phyloP scores from a whole-genome alignment of 169 alveolate genomes.

The Babesia bovis region DNA sequence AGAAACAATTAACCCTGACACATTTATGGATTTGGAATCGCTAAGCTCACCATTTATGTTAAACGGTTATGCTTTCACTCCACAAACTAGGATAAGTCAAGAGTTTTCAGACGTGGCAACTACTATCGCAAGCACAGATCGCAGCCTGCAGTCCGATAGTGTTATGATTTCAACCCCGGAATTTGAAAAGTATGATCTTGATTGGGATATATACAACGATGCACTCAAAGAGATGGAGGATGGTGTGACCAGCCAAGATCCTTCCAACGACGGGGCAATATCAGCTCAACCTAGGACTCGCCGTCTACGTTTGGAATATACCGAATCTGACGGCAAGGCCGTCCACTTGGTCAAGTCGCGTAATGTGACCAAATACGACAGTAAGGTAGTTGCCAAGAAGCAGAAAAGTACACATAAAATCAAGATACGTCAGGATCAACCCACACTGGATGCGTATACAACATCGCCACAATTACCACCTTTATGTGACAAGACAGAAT shows the following conservation, averaged over 20 bases:
- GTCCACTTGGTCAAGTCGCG: slow-evolving; percentile 31
- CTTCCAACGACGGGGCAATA: neutral
- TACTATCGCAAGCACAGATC: slow-evolving; percentile 57
- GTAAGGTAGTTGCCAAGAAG: slow-evolving; percentile 1
- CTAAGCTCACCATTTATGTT: slow-evolving; percentile 60
- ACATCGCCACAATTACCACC: neutral
- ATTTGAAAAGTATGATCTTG: slow-evolving; percentile 50
- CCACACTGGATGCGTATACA: neutral
- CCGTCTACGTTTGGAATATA: slow-evolving; percentile 21
- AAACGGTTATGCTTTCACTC: slow-evolving; percentile 62
- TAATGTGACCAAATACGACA: slow-evolving; percentile 11
- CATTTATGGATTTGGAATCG: slow-evolving; percentile 34
- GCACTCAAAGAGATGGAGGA: slow-evolving; percentile 32
- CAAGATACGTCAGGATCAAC: neutral
- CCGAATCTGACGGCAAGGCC: slow-evolving; percentile 18
- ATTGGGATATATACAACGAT: slow-evolving; percentile 65
- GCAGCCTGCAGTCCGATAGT: slow-evolving; percentile 22
- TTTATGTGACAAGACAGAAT: slow-evolving; percentile 13
- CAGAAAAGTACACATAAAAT: slow-evolving; percentile 3
- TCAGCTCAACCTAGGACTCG: neutral
- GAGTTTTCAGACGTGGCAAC: slow-evolving; percentile 47
- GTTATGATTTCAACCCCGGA: slow-evolving; percentile 25
- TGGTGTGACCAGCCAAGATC: neutral
- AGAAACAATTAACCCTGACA: slow-evolving; percentile 20
- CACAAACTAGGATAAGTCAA: slow-evolving; percentile 13